Evolutionary conservation across 2,329 filamentous ascomycete species (phyloP), one percentile per base, ranked within the genome.

Genomic region (Microdochium nivale): DNA sequence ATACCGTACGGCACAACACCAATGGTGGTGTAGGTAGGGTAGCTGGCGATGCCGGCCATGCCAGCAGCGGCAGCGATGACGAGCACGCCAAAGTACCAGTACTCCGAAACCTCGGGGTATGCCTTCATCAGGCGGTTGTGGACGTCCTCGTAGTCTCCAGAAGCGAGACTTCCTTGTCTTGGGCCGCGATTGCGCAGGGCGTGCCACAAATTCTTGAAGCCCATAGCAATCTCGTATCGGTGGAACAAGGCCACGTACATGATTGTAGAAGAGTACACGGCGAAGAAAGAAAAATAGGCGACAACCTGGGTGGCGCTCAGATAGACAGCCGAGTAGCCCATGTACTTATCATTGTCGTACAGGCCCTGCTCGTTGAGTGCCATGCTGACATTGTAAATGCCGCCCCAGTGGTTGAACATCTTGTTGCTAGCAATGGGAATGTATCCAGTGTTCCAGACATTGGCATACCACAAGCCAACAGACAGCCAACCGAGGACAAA

Each of bases 391-490:
- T 78, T 74, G 67, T 79, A 80, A 4, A 69, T 59, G 2, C 63
- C 49, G 19, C 70, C 76, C 25, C 69, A 73, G 58, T 77, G 74
- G 54, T 80, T 75, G 55, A 67, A 79, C 25, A 78, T 70, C 16
- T 68, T 66, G 62, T 78, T 78, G 24, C 70, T 73, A 65, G 75
- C 77, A 65, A 79, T 75, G 27, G 60, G 60, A 11, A 63, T 51
- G 56, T 80, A 83, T 49, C 74, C 71, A 11, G 74, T 77, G 62
- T 79, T 77, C 67, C 77, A 85, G 1, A 77, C 65, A 50, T 81
- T 80, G 46, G 69, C 75, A 62, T 79, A 87, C 67, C 81, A 84
- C 9, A 86, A 60, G 25, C 67, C 78, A 2, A 78, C 63, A 13
- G 81, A 70, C 14, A 85, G 67, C 67, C 79, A 76, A 58, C 76